Conservation (phyloP, 306 rosid species). For the Neltuma alba region DNA sequence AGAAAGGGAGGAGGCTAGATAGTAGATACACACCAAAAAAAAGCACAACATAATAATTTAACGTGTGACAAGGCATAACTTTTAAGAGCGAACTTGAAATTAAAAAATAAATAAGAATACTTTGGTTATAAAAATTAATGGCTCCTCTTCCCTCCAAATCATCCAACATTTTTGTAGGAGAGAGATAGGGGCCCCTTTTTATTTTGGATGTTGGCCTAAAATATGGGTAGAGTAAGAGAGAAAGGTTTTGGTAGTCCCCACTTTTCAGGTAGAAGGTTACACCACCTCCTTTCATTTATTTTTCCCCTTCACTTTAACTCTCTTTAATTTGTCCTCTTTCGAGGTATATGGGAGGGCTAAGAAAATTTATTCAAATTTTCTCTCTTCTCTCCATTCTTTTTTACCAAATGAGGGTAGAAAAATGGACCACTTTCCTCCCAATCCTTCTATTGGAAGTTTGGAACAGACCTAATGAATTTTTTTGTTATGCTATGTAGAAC, state of each 20-base stretch:
- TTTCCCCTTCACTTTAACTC: background rate
- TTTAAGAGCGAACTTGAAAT: too few relatives aligned
- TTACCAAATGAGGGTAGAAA: too few relatives aligned
- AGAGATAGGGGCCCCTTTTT: background rate
- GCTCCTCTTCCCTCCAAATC: background rate
- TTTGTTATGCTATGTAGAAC: background rate
- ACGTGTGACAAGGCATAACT: too few relatives aligned
- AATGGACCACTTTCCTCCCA: background rate
- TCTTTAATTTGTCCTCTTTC: background rate
- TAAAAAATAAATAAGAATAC: too few relatives aligned
- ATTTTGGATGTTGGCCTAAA: background rate
- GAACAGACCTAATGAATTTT: too few relatives aligned
- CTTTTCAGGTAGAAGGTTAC: background rate
- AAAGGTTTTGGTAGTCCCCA: background rate
- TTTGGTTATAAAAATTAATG: background rate
- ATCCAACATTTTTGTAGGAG: background rate
- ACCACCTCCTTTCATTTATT: background rate
- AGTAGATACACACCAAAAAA: too few relatives aligned
- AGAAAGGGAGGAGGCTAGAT: too few relatives aligned
- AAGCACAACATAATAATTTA: too few relatives aligned
- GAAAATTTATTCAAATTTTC: too few relatives aligned
- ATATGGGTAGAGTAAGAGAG: background rate
- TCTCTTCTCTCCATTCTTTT: too few relatives aligned
- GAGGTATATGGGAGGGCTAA: background rate
- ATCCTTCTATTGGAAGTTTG: too few relatives aligned